Evolutionary conservation across 176 grass and related monocot species (phyloP).

Genomic region (Carex cristatella): DNA sequence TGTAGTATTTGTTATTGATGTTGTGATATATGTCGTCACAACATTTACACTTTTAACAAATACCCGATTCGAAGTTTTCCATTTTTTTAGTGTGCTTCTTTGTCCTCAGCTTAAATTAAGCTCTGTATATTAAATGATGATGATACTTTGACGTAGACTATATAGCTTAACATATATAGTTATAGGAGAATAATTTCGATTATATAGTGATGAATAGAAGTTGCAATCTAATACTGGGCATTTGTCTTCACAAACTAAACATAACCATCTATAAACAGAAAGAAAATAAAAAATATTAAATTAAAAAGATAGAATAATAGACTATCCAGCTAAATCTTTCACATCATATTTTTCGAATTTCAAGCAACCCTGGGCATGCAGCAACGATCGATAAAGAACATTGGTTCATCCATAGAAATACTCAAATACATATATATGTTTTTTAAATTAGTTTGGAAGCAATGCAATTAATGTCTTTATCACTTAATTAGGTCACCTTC

Average conservation of each 20-base stretch:
- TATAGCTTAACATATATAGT: background rate
- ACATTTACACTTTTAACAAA: background rate
- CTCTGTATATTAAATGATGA: background rate
- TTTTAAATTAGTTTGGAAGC: constrained; percentile 15
- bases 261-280: constrained; percentile 18
- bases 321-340: constrained; percentile 46
- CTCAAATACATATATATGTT: background rate
- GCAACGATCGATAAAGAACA: background rate
- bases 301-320: constrained; percentile 46
- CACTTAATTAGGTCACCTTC: constrained; percentile 24
- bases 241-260: background rate
- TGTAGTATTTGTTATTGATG: background rate
- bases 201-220: background rate
- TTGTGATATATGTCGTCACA: background rate
- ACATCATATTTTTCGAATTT: constrained; percentile 74
- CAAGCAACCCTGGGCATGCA: constrained; percentile 60
- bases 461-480: constrained; percentile 22
- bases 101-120: background rate
- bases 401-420: constrained; percentile 9
- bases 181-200: no score
- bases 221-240: background rate
- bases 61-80: background rate
- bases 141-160: background rate
- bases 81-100: background rate
- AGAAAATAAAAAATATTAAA: constrained; percentile 13